Conservation (phyloP, 2,329 filamentous ascomycete genomes). For the Scedosporium minutisporum region DNA sequence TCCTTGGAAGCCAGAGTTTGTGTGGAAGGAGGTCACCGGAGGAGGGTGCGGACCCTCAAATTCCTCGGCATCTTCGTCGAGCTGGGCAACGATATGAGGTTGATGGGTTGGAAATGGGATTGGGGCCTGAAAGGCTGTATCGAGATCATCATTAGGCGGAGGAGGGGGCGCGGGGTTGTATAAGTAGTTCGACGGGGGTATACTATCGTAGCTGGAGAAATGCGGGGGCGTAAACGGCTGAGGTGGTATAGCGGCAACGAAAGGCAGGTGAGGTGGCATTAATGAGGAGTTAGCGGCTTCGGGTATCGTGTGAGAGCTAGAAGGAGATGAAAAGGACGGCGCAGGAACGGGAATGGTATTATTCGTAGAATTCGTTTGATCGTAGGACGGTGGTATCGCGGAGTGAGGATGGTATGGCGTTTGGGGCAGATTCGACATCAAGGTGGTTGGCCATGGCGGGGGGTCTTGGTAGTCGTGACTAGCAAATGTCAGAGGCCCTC, state of each 20-base stretch:
- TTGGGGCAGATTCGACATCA: constrained; percentile 4
- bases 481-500: constrained; percentile 1
- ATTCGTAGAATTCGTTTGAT: neutral
- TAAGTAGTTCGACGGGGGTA: neutral
- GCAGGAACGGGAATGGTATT: neutral
- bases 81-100: neutral
- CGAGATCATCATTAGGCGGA: neutral
- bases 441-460: neutral
- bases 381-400: neutral
- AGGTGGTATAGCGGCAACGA: neutral
- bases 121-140: neutral
- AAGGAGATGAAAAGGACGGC: constrained; percentile 10
- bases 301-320: neutral
- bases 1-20: constrained; percentile 22
- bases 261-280: neutral
- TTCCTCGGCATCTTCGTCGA: constrained; percentile 11
- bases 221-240: neutral
- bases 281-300: neutral
- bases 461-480: neutral
- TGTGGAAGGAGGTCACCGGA: constrained; percentile 15
- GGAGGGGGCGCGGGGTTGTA: neutral
- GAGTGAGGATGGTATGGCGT: constrained; percentile 2
- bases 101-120: neutral
- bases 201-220: neutral
- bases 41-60: neutral